Evolutionary conservation across 352 stramenopile genomes (phyloP).

Genomic region (Phytophthora fragariaefolia): DNA sequence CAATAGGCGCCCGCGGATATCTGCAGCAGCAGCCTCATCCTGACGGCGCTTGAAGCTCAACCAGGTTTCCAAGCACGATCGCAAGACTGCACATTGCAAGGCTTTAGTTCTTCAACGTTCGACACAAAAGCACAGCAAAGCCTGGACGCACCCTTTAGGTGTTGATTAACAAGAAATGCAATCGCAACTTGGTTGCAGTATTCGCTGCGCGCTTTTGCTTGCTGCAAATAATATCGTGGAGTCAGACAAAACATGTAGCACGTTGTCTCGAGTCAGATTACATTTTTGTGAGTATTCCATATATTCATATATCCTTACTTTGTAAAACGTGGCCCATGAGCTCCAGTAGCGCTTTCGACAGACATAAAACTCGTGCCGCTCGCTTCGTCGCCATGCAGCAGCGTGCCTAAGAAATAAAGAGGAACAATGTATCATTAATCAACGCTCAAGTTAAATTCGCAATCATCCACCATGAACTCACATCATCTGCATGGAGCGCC

Average conservation of each 20-base stretch:
- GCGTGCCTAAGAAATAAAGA: slow-evolving; percentile 32
- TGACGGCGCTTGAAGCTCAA: slow-evolving; percentile 48
- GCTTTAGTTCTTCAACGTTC: neutral
- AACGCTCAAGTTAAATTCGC: neutral
- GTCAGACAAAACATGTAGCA: neutral
- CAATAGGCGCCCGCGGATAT: slow-evolving; percentile 47
- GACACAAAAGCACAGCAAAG: neutral
- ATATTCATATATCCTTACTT: slow-evolving; percentile 24
- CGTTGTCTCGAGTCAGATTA: too few relatives aligned
- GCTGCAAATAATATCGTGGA: slow-evolving; percentile 17
- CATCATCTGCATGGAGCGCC: slow-evolving; percentile 53
- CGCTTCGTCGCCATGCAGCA: slow-evolving; percentile 47
- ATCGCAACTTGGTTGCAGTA: slow-evolving; percentile 33
- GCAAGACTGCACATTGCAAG: slow-evolving; percentile 24
- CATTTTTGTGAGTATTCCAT: too few relatives aligned
- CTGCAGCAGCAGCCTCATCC: slow-evolving; percentile 48
- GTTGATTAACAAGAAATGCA: slow-evolving; percentile 39
- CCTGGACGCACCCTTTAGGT: slow-evolving; percentile 41
- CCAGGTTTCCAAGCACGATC: slow-evolving; percentile 42
- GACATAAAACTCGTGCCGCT: slow-evolving; percentile 21
- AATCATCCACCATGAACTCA: slow-evolving; percentile 20
- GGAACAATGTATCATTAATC: neutral
- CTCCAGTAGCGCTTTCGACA: slow-evolving; percentile 13
- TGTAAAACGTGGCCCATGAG: slow-evolving; percentile 37
- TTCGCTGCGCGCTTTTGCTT: slow-evolving; percentile 34